Evolutionary conservation across 2,329 filamentous ascomycete species (phyloP).

Genomic region (Acrodontium crateriforme): DNA sequence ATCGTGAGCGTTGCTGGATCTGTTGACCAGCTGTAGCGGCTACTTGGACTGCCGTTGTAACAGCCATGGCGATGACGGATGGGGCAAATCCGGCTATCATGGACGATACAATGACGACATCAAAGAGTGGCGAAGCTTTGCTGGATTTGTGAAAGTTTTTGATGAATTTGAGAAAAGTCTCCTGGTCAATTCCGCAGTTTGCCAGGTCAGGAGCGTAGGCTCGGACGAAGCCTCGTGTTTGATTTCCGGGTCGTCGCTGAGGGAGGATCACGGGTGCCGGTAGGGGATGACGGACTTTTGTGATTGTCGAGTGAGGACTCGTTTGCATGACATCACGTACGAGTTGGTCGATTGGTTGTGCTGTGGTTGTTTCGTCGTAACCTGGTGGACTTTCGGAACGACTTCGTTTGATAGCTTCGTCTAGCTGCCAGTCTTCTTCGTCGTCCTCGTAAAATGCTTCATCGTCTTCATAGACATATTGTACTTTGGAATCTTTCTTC

Average conservation of each 20-base stretch:
- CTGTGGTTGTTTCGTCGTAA: conserved; percentile 15
- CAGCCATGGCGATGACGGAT: conserved; percentile 27
- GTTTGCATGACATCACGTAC: conserved; percentile 11
- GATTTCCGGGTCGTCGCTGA: conserved; percentile 37
- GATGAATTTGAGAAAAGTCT: conserved; percentile 36
- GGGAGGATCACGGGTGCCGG: conserved; percentile 38
- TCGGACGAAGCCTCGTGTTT: conserved; percentile 37
- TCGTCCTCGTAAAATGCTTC: conserved; percentile 14
- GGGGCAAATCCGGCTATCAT: conserved; percentile 27
- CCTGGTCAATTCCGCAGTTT: conserved; percentile 33
- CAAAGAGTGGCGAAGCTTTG: conserved; percentile 22
- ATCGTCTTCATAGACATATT: conserved; percentile 6
- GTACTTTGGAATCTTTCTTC: conserved; percentile 3
- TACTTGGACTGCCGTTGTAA: conserved; percentile 32
- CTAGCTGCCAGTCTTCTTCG: conserved; percentile 19
- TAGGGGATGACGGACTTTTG: conserved; percentile 9
- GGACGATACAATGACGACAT: conserved; percentile 17
- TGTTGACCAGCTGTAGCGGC: conserved; percentile 30
- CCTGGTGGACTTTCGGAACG: conserved; percentile 12
- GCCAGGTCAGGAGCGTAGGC: conserved; percentile 38
- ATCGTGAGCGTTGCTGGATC: conserved; percentile 23
- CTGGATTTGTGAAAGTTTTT: conserved; percentile 33
- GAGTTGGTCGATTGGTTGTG: conserved; percentile 13
- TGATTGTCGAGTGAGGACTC: neutral
- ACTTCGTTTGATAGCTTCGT: conserved; percentile 12